Conservation (phyloP, 371 early-diverging fungal species). For the Dichotomocladium elegans region DNA sequence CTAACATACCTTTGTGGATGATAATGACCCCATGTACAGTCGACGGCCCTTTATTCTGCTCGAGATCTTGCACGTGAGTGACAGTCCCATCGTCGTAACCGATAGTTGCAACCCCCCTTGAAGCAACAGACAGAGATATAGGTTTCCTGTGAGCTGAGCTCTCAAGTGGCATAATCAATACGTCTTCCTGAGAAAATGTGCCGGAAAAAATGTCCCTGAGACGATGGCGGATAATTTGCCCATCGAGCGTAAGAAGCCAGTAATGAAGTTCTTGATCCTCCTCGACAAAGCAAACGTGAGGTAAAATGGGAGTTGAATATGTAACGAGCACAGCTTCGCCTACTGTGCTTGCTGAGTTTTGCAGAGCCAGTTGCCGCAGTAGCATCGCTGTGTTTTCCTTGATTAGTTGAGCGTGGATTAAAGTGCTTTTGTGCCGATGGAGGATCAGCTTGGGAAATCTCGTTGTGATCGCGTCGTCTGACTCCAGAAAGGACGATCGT, state of each 20-base stretch:
- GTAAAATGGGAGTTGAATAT: neutral
- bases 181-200: neutral
- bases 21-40: neutral
- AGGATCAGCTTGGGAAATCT: conserved; percentile 7
- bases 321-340: neutral
- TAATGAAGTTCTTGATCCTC: neutral
- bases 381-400: conserved; percentile 3
- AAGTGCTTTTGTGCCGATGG: neutral
- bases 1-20: neutral
- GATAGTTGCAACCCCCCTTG: conserved; percentile 5
- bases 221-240: conserved; percentile 2
- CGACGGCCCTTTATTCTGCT: neutral
- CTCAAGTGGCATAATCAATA: neutral
- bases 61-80: conserved; percentile 5
- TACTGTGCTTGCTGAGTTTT: neutral
- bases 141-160: neutral
- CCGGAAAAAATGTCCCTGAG: neutral
- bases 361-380: conserved; percentile 2
- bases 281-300: conserved; percentile 4
- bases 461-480: neutral
- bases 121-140: conserved; percentile 1
- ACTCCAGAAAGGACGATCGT: neutral
- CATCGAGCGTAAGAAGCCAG: conserved; percentile 6
- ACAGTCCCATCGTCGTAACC: conserved; percentile 3
- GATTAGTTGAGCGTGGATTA: conserved; percentile 3